Evolutionary conservation across 163 green algal genomes (phyloP), one percentile per base, ranked within the genome.

Genomic region (Prototheca wickerhamii): DNA sequence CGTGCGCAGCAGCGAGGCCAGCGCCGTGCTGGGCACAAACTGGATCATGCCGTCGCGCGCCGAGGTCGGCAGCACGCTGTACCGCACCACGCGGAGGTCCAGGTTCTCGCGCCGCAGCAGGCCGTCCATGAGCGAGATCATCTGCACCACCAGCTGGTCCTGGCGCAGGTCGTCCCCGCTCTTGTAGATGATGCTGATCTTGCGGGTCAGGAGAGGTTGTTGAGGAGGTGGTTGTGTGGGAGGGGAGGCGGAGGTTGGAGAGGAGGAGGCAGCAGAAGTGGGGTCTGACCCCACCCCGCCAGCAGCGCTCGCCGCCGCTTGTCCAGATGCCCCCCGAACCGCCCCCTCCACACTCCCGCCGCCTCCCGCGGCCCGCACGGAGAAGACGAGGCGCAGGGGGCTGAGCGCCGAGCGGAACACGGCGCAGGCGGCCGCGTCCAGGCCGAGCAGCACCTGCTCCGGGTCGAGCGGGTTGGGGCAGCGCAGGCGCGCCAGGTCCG

Each of bases 91-190:
- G 4, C 79, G 73, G 43, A 99, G 81, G 79, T 99, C 93, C 44
- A 99, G 76, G 71, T 90, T 90, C 67, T 98, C 92, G 4, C 87
- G 76, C 82, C 96, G 96, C 17, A 98, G 80, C 69, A 98, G 80
- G n/a, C 72, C 72, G 73, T 99, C 91, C 92, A 99, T 99, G 0
- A 99, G 86, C 5, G 75, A 81, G 55, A 99, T 89, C 79, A 98
- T 95, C 69, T 86, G 79, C 58, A 86, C 63, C 63, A 91, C 82
- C 51, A 95, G 77, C 76, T 91, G 84, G 65, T 94, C 89, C 75
- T 93, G 86, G 12, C 93, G 79, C 64, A 98, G 72, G 79, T 99
- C 93, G 67, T 99, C 93, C 0, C 92, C 93, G 55, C 86, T 89
- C 76, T 99, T 99, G 82, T 95, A 99, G 49, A 99, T 97, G 26